Percentiles rank a stretch among this genome's conserved stretches.
Conservation (phyloP, 2,329 filamentous ascomycete species). For the Piedraia hortae region DNA sequence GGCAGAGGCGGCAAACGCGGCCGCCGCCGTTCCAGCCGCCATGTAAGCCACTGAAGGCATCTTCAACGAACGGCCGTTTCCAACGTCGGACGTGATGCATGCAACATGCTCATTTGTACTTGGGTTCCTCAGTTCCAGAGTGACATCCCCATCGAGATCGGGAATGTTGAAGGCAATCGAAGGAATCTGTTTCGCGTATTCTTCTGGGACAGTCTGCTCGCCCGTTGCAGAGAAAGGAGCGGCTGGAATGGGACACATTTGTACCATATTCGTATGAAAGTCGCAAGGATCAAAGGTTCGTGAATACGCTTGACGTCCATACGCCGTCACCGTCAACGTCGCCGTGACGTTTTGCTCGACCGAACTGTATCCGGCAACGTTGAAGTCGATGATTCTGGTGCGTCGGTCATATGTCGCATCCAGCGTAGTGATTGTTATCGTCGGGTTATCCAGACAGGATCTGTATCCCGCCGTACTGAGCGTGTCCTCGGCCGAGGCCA, state of each 20-base stretch:
- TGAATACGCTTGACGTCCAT: slow-evolving; percentile 54
- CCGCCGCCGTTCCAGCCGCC: slow-evolving; percentile 63
- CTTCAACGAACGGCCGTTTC: slow-evolving; percentile 62
- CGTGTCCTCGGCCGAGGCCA: no score
- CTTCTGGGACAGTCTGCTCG: slow-evolving; percentile 38
- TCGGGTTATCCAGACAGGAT: slow-evolving; percentile 33
- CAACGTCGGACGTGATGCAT: slow-evolving; percentile 56
- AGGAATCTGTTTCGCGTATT: slow-evolving; percentile 52
- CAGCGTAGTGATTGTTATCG: slow-evolving; percentile 44
- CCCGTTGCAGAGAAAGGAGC: slow-evolving; percentile 50
- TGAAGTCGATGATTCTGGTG: slow-evolving; percentile 47
- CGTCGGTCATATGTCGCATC: slow-evolving; percentile 55
- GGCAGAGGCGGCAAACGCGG: slow-evolving; percentile 46
- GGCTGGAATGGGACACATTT: slow-evolving; percentile 63
- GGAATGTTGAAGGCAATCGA: slow-evolving; percentile 72
- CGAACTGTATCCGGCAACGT: slow-evolving; percentile 51
- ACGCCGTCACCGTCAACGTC: slow-evolving; percentile 48
- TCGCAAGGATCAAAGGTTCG: slow-evolving; percentile 68
- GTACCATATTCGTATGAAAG: slow-evolving; percentile 23
- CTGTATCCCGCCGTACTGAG: slow-evolving; percentile 59
- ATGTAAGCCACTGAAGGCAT: slow-evolving; percentile 56
- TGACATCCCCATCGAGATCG: slow-evolving; percentile 68
- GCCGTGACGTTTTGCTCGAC: slow-evolving; percentile 58
- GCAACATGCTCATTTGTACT: slow-evolving; percentile 36
- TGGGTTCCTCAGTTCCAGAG: slow-evolving; percentile 41